Conservation (phyloP, 2,329 filamentous ascomycete genomes). For the Didymella sp. region DNA sequence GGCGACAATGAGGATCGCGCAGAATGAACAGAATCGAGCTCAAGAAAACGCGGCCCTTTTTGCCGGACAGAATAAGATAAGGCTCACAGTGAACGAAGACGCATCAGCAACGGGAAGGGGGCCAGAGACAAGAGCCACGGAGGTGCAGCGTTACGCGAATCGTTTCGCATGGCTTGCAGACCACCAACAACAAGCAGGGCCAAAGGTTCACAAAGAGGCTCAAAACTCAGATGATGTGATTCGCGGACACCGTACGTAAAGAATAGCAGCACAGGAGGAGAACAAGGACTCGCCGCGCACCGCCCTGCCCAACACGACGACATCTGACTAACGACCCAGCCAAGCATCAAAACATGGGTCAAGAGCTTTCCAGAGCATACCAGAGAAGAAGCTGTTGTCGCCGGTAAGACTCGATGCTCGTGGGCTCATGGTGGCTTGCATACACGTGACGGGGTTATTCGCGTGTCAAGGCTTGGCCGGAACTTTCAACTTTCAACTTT, state of each 20-base stretch:
- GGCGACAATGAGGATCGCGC: slow-evolving; percentile 21
- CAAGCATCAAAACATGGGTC: neutral
- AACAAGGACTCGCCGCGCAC: neutral
- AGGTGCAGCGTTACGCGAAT: neutral
- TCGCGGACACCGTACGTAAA: neutral
- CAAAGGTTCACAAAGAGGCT: neutral
- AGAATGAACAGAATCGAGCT: slow-evolving; percentile 40
- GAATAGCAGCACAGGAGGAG: neutral
- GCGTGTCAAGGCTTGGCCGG: slow-evolving; percentile 19
- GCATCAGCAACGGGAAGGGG: neutral
- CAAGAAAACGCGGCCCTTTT: slow-evolving; percentile 20
- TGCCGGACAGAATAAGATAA: slow-evolving; percentile 17
- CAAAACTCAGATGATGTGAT: neutral
- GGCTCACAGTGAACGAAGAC: slow-evolving; percentile 12
- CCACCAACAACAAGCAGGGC: neutral
- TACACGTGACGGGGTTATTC: slow-evolving; percentile 14
- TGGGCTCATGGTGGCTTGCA: neutral
- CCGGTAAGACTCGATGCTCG: neutral
- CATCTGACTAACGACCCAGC: neutral
- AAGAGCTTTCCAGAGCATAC: neutral
- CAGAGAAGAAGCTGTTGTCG: neutral
- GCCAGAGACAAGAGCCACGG: neutral
- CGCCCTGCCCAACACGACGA: neutral
- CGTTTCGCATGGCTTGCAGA: neutral
- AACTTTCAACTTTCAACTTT: slow-evolving; percentile 18